Conservation (phyloP, 2,329 filamentous ascomycete species). For the Akanthomyces lecanii region DNA sequence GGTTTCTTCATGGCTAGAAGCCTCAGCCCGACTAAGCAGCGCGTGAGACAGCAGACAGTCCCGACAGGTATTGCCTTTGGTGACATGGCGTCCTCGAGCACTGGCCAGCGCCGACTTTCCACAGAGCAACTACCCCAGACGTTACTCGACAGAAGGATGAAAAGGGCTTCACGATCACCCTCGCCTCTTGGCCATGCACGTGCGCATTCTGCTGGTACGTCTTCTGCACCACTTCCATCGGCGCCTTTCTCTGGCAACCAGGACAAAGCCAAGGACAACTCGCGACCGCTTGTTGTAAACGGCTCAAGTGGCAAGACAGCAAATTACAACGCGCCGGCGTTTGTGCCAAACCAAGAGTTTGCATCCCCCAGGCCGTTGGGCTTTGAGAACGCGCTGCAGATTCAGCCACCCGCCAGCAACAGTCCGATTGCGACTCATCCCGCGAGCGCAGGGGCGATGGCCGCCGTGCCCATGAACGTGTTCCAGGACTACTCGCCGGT, state of each 20-base stretch:
- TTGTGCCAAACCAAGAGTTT: constrained; percentile 1
- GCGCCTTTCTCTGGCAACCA: constrained; percentile 35
- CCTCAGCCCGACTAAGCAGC: constrained; percentile 25
- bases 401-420: background rate
- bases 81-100: constrained; percentile 39
- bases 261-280: constrained; percentile 30
- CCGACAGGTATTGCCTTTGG: constrained; percentile 41
- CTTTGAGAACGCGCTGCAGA: constrained; percentile 14
- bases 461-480: background rate
- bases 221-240: constrained; percentile 37
- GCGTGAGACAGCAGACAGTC: constrained; percentile 29
- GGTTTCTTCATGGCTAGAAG: constrained; percentile 27
- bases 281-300: constrained; percentile 51
- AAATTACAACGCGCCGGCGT: constrained; percentile 8
- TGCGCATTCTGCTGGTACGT: constrained; percentile 38
- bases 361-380: background rate
- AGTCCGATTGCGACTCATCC: background rate
- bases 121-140: constrained; percentile 52
- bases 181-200: constrained; percentile 51
- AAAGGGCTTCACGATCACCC: constrained; percentile 51
- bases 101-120: constrained; percentile 44
- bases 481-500: constrained; percentile 28
- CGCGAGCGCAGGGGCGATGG: constrained; percentile 20
- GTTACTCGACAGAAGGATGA: constrained; percentile 50
- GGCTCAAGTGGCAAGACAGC: constrained; percentile 40